Conservation (phyloP, 202 grass and related monocot genomes). For the Elaeis oleifera region DNA sequence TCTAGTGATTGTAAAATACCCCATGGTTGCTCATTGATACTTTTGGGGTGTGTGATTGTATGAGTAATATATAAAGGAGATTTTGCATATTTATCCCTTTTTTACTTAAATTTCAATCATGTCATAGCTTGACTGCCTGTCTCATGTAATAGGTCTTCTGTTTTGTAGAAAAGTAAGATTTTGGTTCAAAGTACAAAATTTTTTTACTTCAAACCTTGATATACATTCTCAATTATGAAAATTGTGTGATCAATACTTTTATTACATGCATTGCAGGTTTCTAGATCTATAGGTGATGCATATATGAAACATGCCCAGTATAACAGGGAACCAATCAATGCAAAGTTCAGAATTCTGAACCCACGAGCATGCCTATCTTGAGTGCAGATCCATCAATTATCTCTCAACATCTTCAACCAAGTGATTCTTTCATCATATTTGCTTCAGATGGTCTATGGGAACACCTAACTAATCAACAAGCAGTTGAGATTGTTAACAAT, state of each 20-base stretch:
- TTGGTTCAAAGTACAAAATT: background rate
- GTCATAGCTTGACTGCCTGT: too few relatives aligned
- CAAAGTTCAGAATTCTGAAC: slow-evolving; percentile 74
- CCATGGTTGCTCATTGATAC: too few relatives aligned
- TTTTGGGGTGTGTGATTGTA: too few relatives aligned
- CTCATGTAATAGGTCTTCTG: too few relatives aligned
- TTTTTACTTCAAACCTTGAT: background rate
- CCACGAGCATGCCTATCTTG: slow-evolving; percentile 62
- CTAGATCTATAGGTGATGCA: slow-evolving; percentile 76
- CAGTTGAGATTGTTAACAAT: slow-evolving; percentile 73
- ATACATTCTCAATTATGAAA: background rate
- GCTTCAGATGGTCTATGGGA: slow-evolving; percentile 95
- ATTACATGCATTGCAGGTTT: slow-evolving; percentile 44
- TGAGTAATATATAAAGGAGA: too few relatives aligned
- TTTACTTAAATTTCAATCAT: too few relatives aligned
- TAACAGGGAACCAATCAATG: slow-evolving; percentile 73
- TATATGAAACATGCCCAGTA: slow-evolving; percentile 60
- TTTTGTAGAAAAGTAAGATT: too few relatives aligned
- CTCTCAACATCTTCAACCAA: slow-evolving; percentile 52
- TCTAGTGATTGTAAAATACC: too few relatives aligned
- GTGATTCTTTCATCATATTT: slow-evolving; percentile 75
- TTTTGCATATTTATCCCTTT: too few relatives aligned
- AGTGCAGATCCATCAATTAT: slow-evolving; percentile 57
- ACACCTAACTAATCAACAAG: slow-evolving; percentile 76
- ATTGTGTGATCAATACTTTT: slow-evolving; percentile 13